Evolutionary conservation across 2,329 filamentous ascomycete genomes (phyloP).

Genomic region (Clarireedia hainanense): DNA sequence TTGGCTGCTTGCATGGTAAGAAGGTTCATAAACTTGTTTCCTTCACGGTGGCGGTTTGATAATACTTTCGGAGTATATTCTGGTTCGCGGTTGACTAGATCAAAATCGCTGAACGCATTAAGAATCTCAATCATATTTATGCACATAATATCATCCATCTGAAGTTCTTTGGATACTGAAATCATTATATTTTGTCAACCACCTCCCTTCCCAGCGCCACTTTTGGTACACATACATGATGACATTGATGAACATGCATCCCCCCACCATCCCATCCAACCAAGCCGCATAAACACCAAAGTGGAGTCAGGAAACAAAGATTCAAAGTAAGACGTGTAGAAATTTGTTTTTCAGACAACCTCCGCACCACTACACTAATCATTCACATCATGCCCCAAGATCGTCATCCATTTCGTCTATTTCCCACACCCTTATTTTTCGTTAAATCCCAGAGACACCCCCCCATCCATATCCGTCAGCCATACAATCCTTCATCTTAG

Average conservation of each 20-base stretch:
- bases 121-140: background rate
- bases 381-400: background rate
- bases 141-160: background rate
- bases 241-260: background rate
- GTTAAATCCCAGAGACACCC: background rate
- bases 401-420: background rate
- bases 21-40: too few relatives aligned
- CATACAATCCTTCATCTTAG: constrained; percentile 10
- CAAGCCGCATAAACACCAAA: background rate
- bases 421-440: background rate
- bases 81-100: too few relatives aligned
- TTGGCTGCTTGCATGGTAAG: too few relatives aligned
- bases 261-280: background rate
- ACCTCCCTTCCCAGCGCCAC: background rate
- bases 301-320: background rate
- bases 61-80: too few relatives aligned
- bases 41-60: too few relatives aligned
- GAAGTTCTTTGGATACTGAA: background rate
- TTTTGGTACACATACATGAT: background rate
- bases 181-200: background rate
- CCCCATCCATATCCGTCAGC: background rate
- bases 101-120: too few relatives aligned
- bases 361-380: background rate
- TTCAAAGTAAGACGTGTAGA: background rate
- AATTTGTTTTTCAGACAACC: background rate